Percentiles rank a stretch among this genome's conserved stretches.
Conservation (phyloP, 2,329 filamentous ascomycete genomes). For the Eutypa lata region DNA sequence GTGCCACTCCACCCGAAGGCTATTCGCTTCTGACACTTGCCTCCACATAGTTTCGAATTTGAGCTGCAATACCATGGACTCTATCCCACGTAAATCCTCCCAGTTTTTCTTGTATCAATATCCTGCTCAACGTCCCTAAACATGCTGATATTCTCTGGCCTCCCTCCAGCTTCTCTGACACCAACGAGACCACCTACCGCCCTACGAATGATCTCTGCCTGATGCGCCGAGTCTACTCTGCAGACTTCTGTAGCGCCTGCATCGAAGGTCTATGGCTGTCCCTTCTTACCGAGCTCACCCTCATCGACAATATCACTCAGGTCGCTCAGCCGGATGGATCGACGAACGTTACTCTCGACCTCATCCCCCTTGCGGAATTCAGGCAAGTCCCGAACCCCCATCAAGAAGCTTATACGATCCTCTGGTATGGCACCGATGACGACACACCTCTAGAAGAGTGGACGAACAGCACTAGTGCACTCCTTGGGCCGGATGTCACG, state of each 20-base stretch:
- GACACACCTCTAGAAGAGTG: constrained; percentile 17
- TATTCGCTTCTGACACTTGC: constrained; percentile 3
- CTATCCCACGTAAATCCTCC: constrained; percentile 23
- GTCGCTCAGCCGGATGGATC: constrained; percentile 12
- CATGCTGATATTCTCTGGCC: background rate
- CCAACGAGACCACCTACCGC: constrained; percentile 26
- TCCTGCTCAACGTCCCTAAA: background rate
- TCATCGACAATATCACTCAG: constrained; percentile 27
- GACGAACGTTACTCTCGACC: constrained; percentile 20
- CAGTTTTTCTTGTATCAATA: background rate
- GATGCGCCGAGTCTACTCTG: constrained; percentile 26
- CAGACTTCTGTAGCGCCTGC: constrained; percentile 26
- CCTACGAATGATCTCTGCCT: constrained; percentile 27
- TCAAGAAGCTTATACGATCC: constrained; percentile 23
- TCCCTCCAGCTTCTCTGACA: constrained; percentile 18
- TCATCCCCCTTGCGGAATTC: constrained; percentile 25
- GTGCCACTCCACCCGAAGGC: background rate
- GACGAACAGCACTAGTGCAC: constrained; percentile 25
- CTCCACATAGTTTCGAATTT: constrained; percentile 19
- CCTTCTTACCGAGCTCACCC: constrained; percentile 19
- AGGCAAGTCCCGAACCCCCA: constrained; percentile 19
- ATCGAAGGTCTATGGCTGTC: constrained; percentile 28
- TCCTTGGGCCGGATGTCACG: constrained; percentile 9
- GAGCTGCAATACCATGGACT: constrained; percentile 20
- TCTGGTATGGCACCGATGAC: constrained; percentile 23